These are phyloP conservation scores for Amaranthus cruentus DNA, from an alignment of 148 eudicot species.

Conservation along the genomic window DNA sequence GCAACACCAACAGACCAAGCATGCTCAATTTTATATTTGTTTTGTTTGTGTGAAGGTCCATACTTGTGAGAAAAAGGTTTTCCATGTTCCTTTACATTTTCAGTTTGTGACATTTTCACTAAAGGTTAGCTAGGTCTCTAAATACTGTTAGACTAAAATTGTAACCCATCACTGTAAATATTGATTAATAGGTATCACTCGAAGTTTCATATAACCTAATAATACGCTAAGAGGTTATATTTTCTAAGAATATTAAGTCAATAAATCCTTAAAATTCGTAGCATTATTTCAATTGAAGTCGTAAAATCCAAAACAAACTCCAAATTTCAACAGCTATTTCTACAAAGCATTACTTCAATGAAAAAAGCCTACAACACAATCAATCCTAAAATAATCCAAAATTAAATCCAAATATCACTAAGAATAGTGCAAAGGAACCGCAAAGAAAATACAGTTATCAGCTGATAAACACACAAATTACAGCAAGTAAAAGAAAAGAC, in stretches of 20 bases:
- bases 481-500: constrained; percentile 2
- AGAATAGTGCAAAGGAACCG: neutral
- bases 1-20: too few species aligned
- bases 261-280: neutral
- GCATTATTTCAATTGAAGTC: neutral
- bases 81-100: too few species aligned
- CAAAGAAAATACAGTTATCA: neutral
- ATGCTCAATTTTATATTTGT: too few species aligned
- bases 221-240: too few species aligned
- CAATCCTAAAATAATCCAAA: neutral
- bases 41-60: too few species aligned
- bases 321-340: neutral
- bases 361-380: neutral
- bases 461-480: neutral
- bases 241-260: neutral
- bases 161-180: too few species aligned
- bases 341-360: neutral
- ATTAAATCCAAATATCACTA: neutral
- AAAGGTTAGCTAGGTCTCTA: too few species aligned
- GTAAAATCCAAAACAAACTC: neutral
- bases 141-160: too few species aligned
- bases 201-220: too few species aligned
- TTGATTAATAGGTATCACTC: too few species aligned
- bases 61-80: too few species aligned
- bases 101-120: too few species aligned